Evolutionary conservation across 345 rosid species (phyloP), one percentile per base, ranked within the genome.

Genomic region (Anastatica hierochuntica): DNA sequence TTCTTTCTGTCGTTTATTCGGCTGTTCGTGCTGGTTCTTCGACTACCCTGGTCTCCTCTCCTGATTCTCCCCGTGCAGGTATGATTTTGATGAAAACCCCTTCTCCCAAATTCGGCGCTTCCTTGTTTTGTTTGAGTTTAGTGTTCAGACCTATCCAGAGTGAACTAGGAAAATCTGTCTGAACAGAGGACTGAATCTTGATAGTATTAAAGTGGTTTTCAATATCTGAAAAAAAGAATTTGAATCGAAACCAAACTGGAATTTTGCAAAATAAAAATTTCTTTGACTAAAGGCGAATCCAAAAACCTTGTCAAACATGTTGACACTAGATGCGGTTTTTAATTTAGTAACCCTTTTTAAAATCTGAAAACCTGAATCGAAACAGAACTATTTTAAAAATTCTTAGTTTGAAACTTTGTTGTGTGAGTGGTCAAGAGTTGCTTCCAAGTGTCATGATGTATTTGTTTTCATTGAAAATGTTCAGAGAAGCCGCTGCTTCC

Each of bases 21-120:
- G 97, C 99, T 36, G 95, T 94, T 19, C 94, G 99, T 53, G 99
- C 94, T 60, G 99, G 99, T 14, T 94, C 99, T 51, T 94, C 97
- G 37, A 83, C 94, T 0, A 79, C 89, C 19, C 73, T 94, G 60
- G 83, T 88, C 48, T 79, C 94, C 29, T 75, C 89, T 43, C 94
- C 99, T 58, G 80, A 77, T 68, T 94, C 99, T 48, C 97, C 97
- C 42, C 92, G 84, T 14, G 90, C 89, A 66, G 99, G 97, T 83
- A 76, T 52, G 19, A 33, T 43, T 41, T n/a, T 3, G 27, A n/a
- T 8, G 33, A 12, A 16, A 23, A 12, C 1, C 0, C 31, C 36
- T 39, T 38, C 34, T 54, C 29, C 16, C 21, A 27, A 8, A 16
- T 39, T 10, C 12, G 1, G 24, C n/a, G 33, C 6, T 4, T 7